Base-by-base conservation (phyloP, 2,329 filamentous ascomycete species). In the Phialemonium atrogriseum region DNA sequence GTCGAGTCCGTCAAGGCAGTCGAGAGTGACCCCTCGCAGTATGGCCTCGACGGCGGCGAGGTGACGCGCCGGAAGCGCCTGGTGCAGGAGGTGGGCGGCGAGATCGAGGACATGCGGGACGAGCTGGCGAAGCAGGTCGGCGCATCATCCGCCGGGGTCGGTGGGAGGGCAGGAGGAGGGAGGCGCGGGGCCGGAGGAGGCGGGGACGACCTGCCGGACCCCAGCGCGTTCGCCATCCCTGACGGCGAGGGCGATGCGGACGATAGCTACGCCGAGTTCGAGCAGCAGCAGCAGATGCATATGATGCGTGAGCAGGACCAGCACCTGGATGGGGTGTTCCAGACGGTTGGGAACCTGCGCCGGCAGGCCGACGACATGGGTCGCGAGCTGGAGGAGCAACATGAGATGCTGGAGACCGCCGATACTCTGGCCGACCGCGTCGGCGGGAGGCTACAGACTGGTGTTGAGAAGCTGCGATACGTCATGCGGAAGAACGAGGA, bases 311-410 rank as follows among this genome's bases (percentile, higher is more conserved):
- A 95, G 58, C 91, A 98, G 65, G 91, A 98, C 54, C 71, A 88
- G 60, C 83, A 91, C 47, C 70, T 98, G 2, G 89, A 96, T 52
- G 84, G 84, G 11, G 89, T 98, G 27, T 94, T 93, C 53, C 76
- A 80, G 44, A 96, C 89, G 1, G 91, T 98, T 15, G 89, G 88
- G 3, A 95, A 87, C 52, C 60, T 98, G 51, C 70, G 89, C 34
- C 71, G 82, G 51, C 91, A 96, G 67, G 93, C 91, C 2, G 80
- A 93, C 58, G 84, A 87, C 46, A 98, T 98, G 89, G 89, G 91
- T 2, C 70, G 89, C 35, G 91, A 98, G 64, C 67, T 98, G 27
- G 93, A 95, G 59, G 91, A 98, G 62, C 91, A 98, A 67, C 73
- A 72, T 14, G 84, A 87, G 56, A 81, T 96, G 73, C 68, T 98